These are phyloP conservation scores for Penium margaritaceum DNA, from an alignment of 139 green algal species.

Conservation along the genomic window DNA sequence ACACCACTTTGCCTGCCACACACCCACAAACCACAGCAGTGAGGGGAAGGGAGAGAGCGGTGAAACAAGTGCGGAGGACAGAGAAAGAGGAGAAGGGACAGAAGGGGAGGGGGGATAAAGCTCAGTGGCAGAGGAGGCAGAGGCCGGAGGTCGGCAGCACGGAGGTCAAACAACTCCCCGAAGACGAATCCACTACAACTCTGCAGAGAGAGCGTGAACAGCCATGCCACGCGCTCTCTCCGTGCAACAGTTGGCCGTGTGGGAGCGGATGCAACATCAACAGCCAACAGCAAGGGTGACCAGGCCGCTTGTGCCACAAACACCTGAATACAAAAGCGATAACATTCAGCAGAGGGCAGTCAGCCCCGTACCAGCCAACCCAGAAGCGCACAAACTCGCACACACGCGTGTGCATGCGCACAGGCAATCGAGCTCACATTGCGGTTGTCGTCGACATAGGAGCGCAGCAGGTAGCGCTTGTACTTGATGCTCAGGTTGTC, in stretches of 20 bases:
- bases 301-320: too few species aligned
- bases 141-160: background rate
- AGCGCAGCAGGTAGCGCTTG: constrained; percentile 54
- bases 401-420: background rate
- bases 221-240: too few species aligned
- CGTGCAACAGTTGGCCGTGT: too few species aligned
- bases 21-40: background rate
- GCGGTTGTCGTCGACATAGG: constrained; percentile 81
- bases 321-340: too few species aligned
- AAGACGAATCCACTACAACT: too few species aligned
- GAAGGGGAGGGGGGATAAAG: background rate
- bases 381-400: background rate
- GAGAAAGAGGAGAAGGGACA: background rate
- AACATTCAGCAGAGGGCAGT: too few species aligned
- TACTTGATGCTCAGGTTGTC: constrained; percentile 53
- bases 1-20: constrained; percentile 63
- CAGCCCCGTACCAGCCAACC: too few species aligned
- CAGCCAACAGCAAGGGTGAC: too few species aligned
- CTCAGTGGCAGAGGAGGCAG: background rate
- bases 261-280: too few species aligned
- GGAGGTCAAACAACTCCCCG: too few species aligned
- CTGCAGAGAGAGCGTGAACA: too few species aligned
- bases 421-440: constrained; percentile 42
- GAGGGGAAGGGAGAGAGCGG: background rate
- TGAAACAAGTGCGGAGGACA: background rate